Conservation (phyloP, 805 yeast species). For the Saccharomyces paradoxus region DNA sequence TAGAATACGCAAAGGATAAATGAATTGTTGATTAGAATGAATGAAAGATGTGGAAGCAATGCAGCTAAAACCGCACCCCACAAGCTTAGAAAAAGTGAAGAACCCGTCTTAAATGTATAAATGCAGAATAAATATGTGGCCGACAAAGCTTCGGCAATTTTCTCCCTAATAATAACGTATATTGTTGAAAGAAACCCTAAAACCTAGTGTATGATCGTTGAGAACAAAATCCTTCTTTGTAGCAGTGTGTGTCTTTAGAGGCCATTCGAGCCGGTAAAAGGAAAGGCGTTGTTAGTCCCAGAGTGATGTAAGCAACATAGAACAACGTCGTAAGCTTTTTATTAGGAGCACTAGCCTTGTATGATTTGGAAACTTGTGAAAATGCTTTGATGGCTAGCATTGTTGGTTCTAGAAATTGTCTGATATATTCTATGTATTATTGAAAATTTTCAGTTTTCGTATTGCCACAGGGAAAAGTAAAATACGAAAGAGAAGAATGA, state of each 20-base stretch:
- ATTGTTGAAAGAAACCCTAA: not conserved
- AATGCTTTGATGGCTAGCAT: constrained; percentile 1
- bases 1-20: not conserved
- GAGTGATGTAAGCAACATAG: constrained; percentile 19
- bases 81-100: not conserved
- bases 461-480: not conserved
- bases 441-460: not conserved
- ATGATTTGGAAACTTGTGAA: not conserved
- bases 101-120: not conserved
- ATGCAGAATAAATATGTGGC: not conserved
- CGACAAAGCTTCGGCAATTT: not conserved
- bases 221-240: constrained; percentile 1
- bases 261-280: constrained; percentile 17
- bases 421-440: not conserved
- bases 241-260: constrained; percentile 9
- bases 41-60: not conserved
- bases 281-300: constrained; percentile 23
- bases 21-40: not conserved
- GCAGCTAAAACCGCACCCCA: not conserved
- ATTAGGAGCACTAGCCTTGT: constrained; percentile 1
- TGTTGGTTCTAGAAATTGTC: not conserved
- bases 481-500: not conserved
- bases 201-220: not conserved
- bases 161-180: not conserved
- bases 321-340: constrained; percentile 9